Evolutionary conservation across 129 eudicot genomes (phyloP), one percentile per base, ranked within the genome.

Genomic region (Flaveria linearis): DNA sequence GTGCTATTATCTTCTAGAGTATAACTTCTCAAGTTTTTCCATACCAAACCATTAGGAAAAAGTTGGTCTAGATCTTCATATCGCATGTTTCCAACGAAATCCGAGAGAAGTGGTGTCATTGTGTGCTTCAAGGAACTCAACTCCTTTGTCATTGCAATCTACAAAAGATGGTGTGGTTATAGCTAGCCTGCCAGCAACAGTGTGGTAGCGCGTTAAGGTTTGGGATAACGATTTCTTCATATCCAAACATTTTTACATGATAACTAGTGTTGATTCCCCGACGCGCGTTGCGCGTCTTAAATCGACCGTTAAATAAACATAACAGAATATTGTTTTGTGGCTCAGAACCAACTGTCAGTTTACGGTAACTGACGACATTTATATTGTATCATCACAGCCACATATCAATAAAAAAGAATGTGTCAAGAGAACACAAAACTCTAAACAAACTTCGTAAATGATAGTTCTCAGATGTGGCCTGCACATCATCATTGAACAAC

Each of bases 1-100:
- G 43, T 15, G 9, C 15, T 22, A 15, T 16, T 74, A 17, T 62
- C 22, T 16, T 49, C 49, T n/a, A 69, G 26, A 39, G 56, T 36
- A 36, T 39, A 11, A 66, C 45, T 67, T 42, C 36, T 28, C 12
- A 42, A 17, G 26, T 25, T 42, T 14, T 14, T 65, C 85, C 85
- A 76, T 45, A 57, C 4, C 3, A 39, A 53, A n/a, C 55, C 76
- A 16, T 47, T 14, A 16, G 53, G 72, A 57, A 75, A 28, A 10
- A 81, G 45, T 45, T 57, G 76, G 30, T 73, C 77, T 49, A 82
- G 61, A 76, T 78, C 85, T 49, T 62, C 85, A 11, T 76, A 30
- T 0, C 23, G 45, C 33, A 46, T 18, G 30, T 74, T 47, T 7
- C 30, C 51, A n/a, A 81, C 26, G 61, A 70, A 76, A 33, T 81